Evolutionary conservation across 2,329 filamentous ascomycete genomes (phyloP).

Genomic region (Epichloe sylvatica): DNA sequence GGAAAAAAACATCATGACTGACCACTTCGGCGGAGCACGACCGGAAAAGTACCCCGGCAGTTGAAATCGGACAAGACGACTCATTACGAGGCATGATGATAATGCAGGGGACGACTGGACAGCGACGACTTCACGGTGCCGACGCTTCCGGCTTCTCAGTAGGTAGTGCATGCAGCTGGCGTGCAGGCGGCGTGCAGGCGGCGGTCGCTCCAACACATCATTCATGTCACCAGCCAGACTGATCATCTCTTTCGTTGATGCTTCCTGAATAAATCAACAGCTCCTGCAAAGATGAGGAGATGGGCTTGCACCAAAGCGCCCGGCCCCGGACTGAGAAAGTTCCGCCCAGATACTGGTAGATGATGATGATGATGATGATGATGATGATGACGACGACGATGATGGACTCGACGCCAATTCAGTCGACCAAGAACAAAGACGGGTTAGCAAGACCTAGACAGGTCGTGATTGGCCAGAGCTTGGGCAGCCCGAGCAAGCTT

Average conservation of each 20-base stretch:
- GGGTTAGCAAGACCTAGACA: background rate
- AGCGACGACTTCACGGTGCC: background rate
- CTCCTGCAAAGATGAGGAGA: background rate
- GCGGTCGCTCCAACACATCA: background rate
- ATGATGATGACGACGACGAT: background rate
- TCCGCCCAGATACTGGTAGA: background rate
- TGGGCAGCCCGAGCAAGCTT: background rate
- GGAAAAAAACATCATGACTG: background rate
- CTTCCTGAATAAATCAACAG: no score
- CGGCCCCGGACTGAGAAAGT: background rate
- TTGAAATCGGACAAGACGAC: no score
- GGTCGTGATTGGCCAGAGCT: background rate
- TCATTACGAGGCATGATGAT: no score
- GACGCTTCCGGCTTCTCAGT: background rate
- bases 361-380: no score
- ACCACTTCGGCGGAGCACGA: background rate
- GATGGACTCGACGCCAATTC: background rate
- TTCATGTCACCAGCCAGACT: no score
- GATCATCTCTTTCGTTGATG: background rate
- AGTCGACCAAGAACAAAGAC: background rate
- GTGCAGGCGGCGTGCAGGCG: background rate
- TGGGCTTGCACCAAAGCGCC: background rate
- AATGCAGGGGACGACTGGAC: background rate
- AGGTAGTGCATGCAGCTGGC: background rate
- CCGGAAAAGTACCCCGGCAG: background rate